Conservation (phyloP, 2,329 filamentous ascomycete species). For the Pestalotiopsis sp. region DNA sequence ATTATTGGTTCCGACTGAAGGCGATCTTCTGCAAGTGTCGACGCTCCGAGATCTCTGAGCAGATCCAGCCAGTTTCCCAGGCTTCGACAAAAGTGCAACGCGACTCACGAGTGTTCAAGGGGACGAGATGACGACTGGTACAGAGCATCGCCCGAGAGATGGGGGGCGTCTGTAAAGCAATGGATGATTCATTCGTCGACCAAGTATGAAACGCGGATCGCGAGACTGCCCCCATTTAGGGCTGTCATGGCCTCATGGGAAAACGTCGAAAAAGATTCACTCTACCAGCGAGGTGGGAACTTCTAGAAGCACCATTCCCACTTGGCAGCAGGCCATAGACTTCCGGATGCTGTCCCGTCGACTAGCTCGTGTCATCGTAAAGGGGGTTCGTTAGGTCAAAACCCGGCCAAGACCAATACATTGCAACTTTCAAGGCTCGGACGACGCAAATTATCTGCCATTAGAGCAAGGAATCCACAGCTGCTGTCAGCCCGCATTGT, state of each 20-base stretch:
- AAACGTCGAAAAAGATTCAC: neutral
- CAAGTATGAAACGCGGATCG: conserved; percentile 2
- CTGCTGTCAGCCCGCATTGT: neutral
- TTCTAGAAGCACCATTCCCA: conserved; percentile 13
- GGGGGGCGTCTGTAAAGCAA: neutral
- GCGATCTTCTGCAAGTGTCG: neutral
- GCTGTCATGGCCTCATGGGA: conserved; percentile 8
- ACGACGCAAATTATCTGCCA: neutral
- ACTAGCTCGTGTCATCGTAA: conserved; percentile 6
- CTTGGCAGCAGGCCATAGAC: conserved; percentile 1
- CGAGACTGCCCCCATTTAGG: conserved; percentile 2
- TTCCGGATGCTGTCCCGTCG: conserved; percentile 3
- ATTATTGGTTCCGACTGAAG: neutral
- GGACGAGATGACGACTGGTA: neutral
- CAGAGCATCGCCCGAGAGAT: neutral
- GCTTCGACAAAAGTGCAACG: neutral
- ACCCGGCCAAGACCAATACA: neutral
- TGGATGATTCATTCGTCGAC: neutral
- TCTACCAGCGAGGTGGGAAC: conserved; percentile 4
- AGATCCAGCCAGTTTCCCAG: neutral
- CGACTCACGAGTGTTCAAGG: neutral
- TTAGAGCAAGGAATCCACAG: neutral
- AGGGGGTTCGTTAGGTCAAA: neutral
- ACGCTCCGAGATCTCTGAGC: neutral
- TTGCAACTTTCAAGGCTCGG: neutral